Evolutionary conservation across 495 filamentous ascomycete genomes (phyloP).

Genomic region (Durotheca rogersii): DNA sequence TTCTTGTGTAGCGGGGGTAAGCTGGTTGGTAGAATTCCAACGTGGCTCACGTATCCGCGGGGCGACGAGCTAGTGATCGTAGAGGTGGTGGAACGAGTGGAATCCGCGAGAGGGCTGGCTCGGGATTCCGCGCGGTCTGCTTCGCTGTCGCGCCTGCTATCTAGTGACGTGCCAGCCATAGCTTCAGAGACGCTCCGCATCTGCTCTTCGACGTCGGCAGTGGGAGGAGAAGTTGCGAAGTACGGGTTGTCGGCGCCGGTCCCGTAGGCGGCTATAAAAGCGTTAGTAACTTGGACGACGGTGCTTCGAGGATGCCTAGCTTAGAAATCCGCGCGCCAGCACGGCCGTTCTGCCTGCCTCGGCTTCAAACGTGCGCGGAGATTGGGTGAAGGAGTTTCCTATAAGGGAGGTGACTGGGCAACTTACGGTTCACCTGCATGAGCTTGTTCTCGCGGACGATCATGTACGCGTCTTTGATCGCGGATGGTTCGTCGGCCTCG

Average conservation of each 20-base stretch:
- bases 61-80: slow-evolving; percentile 46
- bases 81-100: slow-evolving; percentile 46
- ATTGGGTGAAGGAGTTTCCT: background rate
- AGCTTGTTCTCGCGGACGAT: slow-evolving; percentile 97
- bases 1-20: slow-evolving; percentile 86
- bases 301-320: too few relatives aligned
- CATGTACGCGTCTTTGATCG: slow-evolving; percentile 98
- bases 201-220: slow-evolving; percentile 33
- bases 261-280: slow-evolving; percentile 32
- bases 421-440: slow-evolving; percentile 91
- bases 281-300: slow-evolving; percentile 8
- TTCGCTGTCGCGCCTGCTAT: slow-evolving; percentile 6
- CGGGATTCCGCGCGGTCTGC: slow-evolving; percentile 25
- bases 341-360: background rate
- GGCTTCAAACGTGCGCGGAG: background rate
- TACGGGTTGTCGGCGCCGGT: slow-evolving; percentile 40
- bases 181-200: slow-evolving; percentile 33
- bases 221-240: slow-evolving; percentile 41
- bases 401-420: background rate
- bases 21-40: slow-evolving; percentile 86
- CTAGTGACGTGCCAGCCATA: slow-evolving; percentile 10
- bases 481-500: slow-evolving; percentile 86
- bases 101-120: slow-evolving; percentile 37
- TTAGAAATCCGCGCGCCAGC: too few relatives aligned
- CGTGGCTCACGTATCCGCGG: slow-evolving; percentile 70